phyloP scores from a whole-genome alignment of 2,329 filamentous ascomycete genomes.

The Fusarium armeniacum region DNA sequence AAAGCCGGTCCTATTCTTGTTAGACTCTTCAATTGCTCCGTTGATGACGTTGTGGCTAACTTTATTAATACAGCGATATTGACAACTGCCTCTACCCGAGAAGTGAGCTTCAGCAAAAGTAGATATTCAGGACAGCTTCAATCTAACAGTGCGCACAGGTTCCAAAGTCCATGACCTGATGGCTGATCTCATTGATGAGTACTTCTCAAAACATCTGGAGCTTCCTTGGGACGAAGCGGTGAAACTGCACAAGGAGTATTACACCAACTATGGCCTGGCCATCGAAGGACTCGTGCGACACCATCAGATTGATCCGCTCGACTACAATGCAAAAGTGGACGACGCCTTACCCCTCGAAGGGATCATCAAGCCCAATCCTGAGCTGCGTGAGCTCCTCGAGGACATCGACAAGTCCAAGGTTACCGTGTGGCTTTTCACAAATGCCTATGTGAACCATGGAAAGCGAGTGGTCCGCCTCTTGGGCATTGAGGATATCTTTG shows the following conservation, averaged over 20 bases:
- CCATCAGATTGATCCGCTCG: slow-evolving; percentile 93
- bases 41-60: slow-evolving; percentile 24
- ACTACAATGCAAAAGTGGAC: slow-evolving; percentile 95
- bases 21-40: slow-evolving; percentile 21
- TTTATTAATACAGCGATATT: slow-evolving; percentile 79
- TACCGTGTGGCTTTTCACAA: slow-evolving; percentile 94
- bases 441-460: slow-evolving; percentile 92
- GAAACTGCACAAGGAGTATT: slow-evolving; percentile 90
- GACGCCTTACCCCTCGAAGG: slow-evolving; percentile 91
- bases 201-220: slow-evolving; percentile 77
- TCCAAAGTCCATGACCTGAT: slow-evolving; percentile 90
- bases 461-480: slow-evolving; percentile 85
- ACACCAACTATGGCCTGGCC: slow-evolving; percentile 95
- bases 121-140: slow-evolving; percentile 6
- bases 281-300: slow-evolving; percentile 94
- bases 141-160: slow-evolving; percentile 59
- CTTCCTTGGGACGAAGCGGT: slow-evolving; percentile 83
- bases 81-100: slow-evolving; percentile 97
- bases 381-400: slow-evolving; percentile 80
- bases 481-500: slow-evolving; percentile 88
- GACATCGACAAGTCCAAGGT: slow-evolving; percentile 89
- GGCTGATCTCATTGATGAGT: slow-evolving; percentile 81
- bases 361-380: slow-evolving; percentile 83
- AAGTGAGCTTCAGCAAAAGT: slow-evolving; percentile 67
- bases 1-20: slow-evolving; percentile 63